Evolutionary conservation across 164 flowering plant species (phyloP).

Genomic region (Chimonanthus praecox): DNA sequence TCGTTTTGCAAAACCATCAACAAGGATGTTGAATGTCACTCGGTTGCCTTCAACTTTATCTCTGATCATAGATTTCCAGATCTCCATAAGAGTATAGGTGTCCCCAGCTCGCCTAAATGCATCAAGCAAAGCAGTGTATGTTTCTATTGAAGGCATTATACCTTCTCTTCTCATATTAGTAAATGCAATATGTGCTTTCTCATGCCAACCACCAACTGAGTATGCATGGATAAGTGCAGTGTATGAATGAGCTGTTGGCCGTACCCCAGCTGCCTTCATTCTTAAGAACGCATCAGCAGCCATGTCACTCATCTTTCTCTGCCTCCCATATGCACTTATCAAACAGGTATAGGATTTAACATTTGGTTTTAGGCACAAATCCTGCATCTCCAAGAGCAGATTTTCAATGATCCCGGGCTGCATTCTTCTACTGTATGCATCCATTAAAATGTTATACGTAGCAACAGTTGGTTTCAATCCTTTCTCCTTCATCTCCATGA

Average conservation of each 20-base stretch:
- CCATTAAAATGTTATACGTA: conserved; percentile 80
- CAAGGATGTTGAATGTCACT: conserved; percentile 75
- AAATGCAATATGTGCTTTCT: conserved; percentile 66
- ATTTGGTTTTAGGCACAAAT: conserved; percentile 62
- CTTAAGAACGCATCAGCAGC: conserved; percentile 85
- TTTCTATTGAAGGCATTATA: conserved; percentile 70
- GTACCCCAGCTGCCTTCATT: conserved; percentile 75
- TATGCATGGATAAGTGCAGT: conserved; percentile 92
- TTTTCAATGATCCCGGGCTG: conserved; percentile 82
- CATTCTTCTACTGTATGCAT: conserved; percentile 85
- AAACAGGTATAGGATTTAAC: conserved; percentile 77
- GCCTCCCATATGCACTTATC: conserved; percentile 86
- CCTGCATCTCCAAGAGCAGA: conserved; percentile 67
- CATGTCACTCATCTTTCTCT: conserved; percentile 77
- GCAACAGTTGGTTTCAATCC: conserved; percentile 59
- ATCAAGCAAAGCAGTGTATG: conserved; percentile 83
- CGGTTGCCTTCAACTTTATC: conserved; percentile 66
- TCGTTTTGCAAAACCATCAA: conserved; percentile 92
- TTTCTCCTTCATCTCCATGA: conserved; percentile 69
- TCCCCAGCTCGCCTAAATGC: conserved; percentile 90
- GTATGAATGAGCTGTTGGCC: conserved; percentile 74
- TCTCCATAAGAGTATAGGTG: conserved; percentile 49
- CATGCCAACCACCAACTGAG: conserved; percentile 78
- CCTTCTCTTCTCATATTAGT: conserved; percentile 71
- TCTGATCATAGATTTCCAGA: conserved; percentile 74